Base-by-base conservation (phyloP, 2,329 filamentous ascomycete species). In the Verticillium albo-atrum region DNA sequence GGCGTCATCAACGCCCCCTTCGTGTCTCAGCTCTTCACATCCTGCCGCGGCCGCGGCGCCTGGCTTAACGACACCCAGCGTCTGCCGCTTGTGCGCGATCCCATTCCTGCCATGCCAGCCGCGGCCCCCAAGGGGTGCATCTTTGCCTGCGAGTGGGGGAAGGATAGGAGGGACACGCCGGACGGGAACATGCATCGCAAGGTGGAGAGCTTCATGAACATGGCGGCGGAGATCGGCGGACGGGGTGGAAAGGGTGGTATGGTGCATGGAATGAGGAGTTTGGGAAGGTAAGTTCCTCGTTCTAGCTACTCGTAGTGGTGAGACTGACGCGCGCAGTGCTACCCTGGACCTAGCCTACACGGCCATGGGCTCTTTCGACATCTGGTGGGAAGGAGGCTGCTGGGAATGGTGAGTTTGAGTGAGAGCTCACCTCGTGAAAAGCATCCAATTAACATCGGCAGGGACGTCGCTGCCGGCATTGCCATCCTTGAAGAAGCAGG, bases 331-430 rank as follows among this genome's bases (percentile, higher is more conserved):
- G 6, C 2, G 7, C 3, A 89, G 88, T 68, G 89, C 89, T 9
- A 90, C 89, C 1, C 69, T 92, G 58, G 89, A 92, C 71, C 73
- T 92, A 55, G 89, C 89, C 0, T 92, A 92, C 70, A 84, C 85
- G 10, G 89, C 90, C 14, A 89, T 89, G 82, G 89, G 89, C 0
- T 79, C 85, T 0, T 87, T 92, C 64, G 89, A 92, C 72, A 90
- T 92, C 12, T 92, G 89, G 89, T 92, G 89, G 89, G 89, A 92
- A 69, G 89, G 89, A 3, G 89, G 89, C 0, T 91, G 89, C 67
- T 91, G 89, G 89, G 90, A 92, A 72, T 92, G 89, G 86, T 87
- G 66, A 64, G 79, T 71, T 2, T 57, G 26, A 10, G 17, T 10
- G 12, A 25, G 10, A 47, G 27, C 2, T 35, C 12, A 14, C 4